Percentiles rank a stretch among this genome's conserved stretches.
phyloP scores from a whole-genome alignment of 305 asterid genomes.

The Solanum hybrid region DNA sequence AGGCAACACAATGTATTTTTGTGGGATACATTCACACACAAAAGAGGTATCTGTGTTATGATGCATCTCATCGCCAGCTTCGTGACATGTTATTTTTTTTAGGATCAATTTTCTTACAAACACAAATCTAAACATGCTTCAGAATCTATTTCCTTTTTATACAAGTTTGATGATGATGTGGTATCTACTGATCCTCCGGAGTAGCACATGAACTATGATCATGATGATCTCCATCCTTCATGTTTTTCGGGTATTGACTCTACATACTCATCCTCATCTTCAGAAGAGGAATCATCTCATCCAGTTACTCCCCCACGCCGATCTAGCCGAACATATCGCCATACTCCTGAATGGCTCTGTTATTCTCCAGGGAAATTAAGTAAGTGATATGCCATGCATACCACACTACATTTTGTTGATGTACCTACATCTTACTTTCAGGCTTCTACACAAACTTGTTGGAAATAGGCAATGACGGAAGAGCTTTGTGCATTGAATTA shows the following conservation, averaged over 20 bases:
- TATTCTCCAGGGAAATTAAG: background rate
- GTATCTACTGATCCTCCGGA: background rate
- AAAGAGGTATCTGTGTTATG: background rate
- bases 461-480: background rate
- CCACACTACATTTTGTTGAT: background rate
- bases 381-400: background rate
- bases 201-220: background rate
- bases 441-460: background rate
- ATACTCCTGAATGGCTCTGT: too few relatives aligned
- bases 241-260: background rate
- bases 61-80: too few relatives aligned
- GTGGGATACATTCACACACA: background rate
- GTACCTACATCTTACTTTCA: background rate
- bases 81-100: too few relatives aligned
- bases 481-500: background rate
- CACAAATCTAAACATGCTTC: too few relatives aligned
- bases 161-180: background rate
- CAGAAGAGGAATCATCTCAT: background rate
- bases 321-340: background rate
- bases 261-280: background rate
- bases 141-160: too few relatives aligned
- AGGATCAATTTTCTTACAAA: too few relatives aligned
- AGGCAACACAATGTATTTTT: background rate
- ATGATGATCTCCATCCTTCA: background rate
- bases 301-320: background rate